These are phyloP conservation scores for Calonectria hawksworthii DNA, from an alignment of 2,329 filamentous ascomycete genomes.

Conservation along the genomic window DNA sequence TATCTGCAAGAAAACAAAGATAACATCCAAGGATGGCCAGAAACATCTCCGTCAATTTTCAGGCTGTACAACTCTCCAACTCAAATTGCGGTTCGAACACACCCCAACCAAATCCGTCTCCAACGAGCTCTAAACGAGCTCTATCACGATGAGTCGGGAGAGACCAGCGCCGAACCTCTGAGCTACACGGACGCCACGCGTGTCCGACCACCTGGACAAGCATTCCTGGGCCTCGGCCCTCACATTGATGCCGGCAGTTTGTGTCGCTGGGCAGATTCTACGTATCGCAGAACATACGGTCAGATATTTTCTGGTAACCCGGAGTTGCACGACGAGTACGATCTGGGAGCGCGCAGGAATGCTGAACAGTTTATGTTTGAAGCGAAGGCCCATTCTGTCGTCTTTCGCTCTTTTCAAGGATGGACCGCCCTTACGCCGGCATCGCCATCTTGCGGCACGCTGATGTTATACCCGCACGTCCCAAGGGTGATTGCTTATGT, in stretches of 20 bases:
- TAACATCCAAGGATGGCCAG: constrained; percentile 51
- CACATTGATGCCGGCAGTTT: constrained; percentile 61
- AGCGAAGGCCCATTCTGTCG: constrained; percentile 53
- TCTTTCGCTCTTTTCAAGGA: constrained; percentile 56
- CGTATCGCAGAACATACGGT: constrained; percentile 54
- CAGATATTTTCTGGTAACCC: constrained; percentile 54
- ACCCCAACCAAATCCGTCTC: constrained; percentile 53
- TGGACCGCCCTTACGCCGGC: constrained; percentile 58
- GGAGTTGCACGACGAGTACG: constrained; percentile 53
- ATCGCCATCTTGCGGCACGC: constrained; percentile 49
- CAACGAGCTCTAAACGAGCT: constrained; percentile 54
- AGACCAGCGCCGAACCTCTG: constrained; percentile 51
- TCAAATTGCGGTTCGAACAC: constrained; percentile 53
- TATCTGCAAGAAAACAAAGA: constrained; percentile 51
- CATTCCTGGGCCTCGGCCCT: constrained; percentile 57
- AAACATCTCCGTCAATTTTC: constrained; percentile 54
- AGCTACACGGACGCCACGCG: constrained; percentile 56
- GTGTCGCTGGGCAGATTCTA: constrained; percentile 56
- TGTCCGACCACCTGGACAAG: constrained; percentile 52
- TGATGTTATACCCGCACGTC: constrained; percentile 54
- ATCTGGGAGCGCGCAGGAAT: constrained; percentile 51
- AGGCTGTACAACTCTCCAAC: constrained; percentile 55
- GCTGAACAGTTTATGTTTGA: constrained; percentile 53
- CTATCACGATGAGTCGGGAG: constrained; percentile 51
- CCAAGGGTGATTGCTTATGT: constrained; percentile 16